Conservation (phyloP, 495 filamentous ascomycete genomes). For the Chaetomium tenue region DNA sequence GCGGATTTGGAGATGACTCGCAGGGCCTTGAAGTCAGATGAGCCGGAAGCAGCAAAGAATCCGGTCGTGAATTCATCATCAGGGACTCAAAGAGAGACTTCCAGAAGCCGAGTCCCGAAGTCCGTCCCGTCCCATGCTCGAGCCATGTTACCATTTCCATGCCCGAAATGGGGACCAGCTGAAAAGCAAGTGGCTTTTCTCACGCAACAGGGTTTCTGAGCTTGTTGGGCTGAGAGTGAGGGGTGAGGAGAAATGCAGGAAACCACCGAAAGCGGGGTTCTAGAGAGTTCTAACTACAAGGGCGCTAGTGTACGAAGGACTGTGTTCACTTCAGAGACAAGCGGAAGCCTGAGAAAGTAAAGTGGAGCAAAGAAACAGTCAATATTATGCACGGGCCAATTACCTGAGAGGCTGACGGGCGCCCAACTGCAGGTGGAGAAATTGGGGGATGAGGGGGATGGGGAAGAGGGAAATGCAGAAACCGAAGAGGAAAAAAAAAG, state of each 20-base stretch:
- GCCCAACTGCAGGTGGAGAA: not conserved
- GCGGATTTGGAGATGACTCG: not conserved
- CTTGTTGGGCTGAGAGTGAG: conserved; percentile 2
- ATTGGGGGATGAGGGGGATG: not conserved
- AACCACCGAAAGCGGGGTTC: not conserved
- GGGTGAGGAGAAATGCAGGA: no score
- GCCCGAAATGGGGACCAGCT: not conserved
- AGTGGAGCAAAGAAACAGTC: not conserved
- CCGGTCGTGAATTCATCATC: no score
- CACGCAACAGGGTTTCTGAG: not conserved
- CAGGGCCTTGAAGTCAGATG: not conserved
- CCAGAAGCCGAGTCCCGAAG: not conserved
- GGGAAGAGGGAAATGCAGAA: not conserved
- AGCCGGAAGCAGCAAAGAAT: not conserved
- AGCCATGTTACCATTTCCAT: not conserved
- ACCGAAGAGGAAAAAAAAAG: not conserved
- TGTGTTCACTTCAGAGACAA: no score
- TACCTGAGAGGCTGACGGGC: not conserved
- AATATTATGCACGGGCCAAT: not conserved
- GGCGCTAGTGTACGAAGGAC: no score
- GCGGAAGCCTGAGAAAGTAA: no score
- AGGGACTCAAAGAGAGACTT: not conserved
- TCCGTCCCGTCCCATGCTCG: no score
- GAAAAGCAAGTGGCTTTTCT: conserved; percentile 7
- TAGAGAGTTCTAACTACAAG: no score